A percentile compares a stretch with the other conserved stretches of the same genome.
phyloP scores from a whole-genome alignment of 2,329 filamentous ascomycete genomes.

The Xenosphaeropsis pyriputrescens region DNA sequence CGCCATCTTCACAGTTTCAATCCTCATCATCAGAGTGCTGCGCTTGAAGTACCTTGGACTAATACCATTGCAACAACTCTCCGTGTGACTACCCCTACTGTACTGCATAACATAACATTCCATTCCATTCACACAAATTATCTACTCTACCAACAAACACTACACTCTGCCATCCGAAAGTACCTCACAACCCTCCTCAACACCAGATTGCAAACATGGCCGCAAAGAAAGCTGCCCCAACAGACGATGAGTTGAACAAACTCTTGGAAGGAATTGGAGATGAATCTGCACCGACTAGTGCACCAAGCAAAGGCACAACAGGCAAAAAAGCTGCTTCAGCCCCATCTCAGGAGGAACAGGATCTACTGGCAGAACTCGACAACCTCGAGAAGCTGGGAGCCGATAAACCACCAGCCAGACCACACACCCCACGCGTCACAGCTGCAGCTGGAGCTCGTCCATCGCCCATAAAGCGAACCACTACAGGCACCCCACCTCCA shows the following conservation, averaged over 20 bases:
- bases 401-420: conserved; percentile 54
- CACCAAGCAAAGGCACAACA: conserved; percentile 29
- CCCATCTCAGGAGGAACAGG: conserved; percentile 35
- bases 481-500: conserved; percentile 31
- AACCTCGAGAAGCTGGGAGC: conserved; percentile 52
- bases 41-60: too few species aligned
- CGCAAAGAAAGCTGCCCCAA: conserved; percentile 38
- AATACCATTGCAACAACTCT: too few species aligned
- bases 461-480: conserved; percentile 29
- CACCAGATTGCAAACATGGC: conserved; percentile 30
- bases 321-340: conserved; percentile 17
- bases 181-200: too few species aligned
- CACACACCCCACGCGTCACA: conserved; percentile 66
- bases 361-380: conserved; percentile 80
- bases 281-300: conserved; percentile 30
- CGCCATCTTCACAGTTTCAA: too few species aligned
- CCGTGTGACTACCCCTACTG: too few species aligned
- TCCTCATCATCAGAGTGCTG: too few species aligned
- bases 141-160: too few species aligned
- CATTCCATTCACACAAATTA: too few species aligned
- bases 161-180: too few species aligned
- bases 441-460: conserved; percentile 26
- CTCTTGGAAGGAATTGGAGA: conserved; percentile 49
- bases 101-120: too few species aligned
- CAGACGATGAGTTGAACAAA: conserved; percentile 49